Conservation (phyloP, 2,329 filamentous ascomycete genomes). For the Aspergillus arachidicola region DNA sequence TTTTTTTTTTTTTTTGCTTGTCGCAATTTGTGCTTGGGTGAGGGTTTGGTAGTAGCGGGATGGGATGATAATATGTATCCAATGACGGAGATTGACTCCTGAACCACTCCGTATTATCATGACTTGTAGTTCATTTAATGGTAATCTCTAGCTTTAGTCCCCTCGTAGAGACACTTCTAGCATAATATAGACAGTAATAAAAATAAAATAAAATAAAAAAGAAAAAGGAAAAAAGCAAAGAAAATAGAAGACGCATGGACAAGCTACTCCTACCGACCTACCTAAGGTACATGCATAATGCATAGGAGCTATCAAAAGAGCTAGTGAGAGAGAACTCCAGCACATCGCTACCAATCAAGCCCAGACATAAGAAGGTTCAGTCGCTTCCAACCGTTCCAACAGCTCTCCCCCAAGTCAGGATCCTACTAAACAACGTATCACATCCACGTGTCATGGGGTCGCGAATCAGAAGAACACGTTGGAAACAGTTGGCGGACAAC, state of each 20-base stretch:
- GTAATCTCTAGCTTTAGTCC: neutral
- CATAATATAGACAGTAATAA: neutral
- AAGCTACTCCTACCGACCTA: too few relatives aligned
- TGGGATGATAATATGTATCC: neutral
- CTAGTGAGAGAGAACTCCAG: neutral
- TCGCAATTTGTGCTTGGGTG: neutral
- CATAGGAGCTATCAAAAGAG: neutral
- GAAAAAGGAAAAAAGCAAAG: too few relatives aligned
- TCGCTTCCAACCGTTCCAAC: neutral
- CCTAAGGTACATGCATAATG: neutral
- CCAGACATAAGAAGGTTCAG: neutral
- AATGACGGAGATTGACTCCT: neutral
- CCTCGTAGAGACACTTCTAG: neutral
- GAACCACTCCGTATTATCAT: neutral
- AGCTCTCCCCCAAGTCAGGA: neutral
- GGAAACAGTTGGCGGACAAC: neutral
- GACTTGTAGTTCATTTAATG: neutral
- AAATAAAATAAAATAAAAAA: too few relatives aligned
- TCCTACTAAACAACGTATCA: neutral
- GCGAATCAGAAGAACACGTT: neutral
- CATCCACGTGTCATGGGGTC: neutral
- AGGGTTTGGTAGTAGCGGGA: too few relatives aligned
- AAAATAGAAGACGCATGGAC: neutral
- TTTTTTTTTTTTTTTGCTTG: too few relatives aligned
- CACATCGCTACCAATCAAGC: neutral